Conservation (phyloP, 495 filamentous ascomycete species). For the Annulohypoxylon maeteangense region DNA sequence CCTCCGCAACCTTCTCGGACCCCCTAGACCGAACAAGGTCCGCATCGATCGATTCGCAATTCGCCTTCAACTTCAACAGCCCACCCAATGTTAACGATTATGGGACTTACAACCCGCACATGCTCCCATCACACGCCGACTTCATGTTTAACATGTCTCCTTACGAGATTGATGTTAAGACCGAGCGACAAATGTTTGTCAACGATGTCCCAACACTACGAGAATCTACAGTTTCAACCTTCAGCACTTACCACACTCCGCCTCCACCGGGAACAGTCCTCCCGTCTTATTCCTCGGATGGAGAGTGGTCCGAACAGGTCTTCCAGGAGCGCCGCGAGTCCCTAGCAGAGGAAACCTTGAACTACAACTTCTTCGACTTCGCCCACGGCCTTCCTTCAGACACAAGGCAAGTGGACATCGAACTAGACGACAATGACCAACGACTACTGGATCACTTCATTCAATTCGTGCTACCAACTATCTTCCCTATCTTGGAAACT, state of each 20-base stretch:
- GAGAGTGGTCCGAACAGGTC: slow-evolving; percentile 80
- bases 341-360: slow-evolving; percentile 71
- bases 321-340: slow-evolving; percentile 73
- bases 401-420: slow-evolving; percentile 74
- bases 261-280: slow-evolving; percentile 70
- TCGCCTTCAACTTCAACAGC: slow-evolving; percentile 78
- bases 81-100: slow-evolving; percentile 67
- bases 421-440: slow-evolving; percentile 89
- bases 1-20: slow-evolving; percentile 81
- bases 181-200: slow-evolving; percentile 92
- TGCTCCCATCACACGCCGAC: slow-evolving; percentile 52
- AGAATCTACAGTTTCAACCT: slow-evolving; percentile 87
- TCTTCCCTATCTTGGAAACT: slow-evolving; percentile 90
- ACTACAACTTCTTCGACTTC: slow-evolving; percentile 82
- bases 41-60: slow-evolving; percentile 80
- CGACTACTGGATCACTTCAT: slow-evolving; percentile 92
- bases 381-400: slow-evolving; percentile 65
- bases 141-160: slow-evolving; percentile 72
- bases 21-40: slow-evolving; percentile 75
- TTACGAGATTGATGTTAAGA: slow-evolving; percentile 96
- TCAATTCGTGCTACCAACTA: slow-evolving; percentile 82
- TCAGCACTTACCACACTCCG: slow-evolving; percentile 85
- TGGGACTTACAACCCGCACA: slow-evolving; percentile 67
- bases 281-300: slow-evolving; percentile 70
- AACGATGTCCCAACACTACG: slow-evolving; percentile 85